These are phyloP conservation scores for Candida mesenterica DNA, from an alignment of 1,139 yeast species.

Conservation along the genomic window DNA sequence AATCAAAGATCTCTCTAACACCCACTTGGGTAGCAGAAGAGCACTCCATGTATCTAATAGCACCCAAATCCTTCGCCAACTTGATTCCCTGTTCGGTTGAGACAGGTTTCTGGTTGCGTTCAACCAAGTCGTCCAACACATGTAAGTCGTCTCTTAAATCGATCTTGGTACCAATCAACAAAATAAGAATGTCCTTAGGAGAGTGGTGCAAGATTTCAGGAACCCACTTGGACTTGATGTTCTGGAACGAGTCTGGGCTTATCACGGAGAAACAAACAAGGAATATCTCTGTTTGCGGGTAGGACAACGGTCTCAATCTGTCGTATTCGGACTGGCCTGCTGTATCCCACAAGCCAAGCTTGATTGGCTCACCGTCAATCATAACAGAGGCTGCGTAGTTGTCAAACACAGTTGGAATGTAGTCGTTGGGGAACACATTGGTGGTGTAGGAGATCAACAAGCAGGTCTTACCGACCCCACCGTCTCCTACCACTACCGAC, in stretches of 20 bases:
- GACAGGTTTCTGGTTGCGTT: slow-evolving; percentile 62
- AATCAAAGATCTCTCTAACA: slow-evolving; percentile 78
- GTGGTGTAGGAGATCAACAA: slow-evolving; percentile 87
- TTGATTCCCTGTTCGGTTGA: slow-evolving; percentile 60
- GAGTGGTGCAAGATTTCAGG: slow-evolving; percentile 89
- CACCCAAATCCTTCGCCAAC: slow-evolving; percentile 70
- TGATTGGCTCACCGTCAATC: slow-evolving; percentile 78
- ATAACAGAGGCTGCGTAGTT: slow-evolving; percentile 69
- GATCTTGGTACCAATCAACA: slow-evolving; percentile 82
- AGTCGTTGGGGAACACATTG: slow-evolving; percentile 83
- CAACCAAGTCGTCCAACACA: slow-evolving; percentile 67
- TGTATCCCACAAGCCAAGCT: slow-evolving; percentile 93
- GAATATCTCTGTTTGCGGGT: slow-evolving; percentile 91
- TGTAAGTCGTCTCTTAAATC: slow-evolving; percentile 84
- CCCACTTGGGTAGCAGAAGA: slow-evolving; percentile 93
- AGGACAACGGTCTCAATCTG: slow-evolving; percentile 83
- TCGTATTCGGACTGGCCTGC: slow-evolving; percentile 97
- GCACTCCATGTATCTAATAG: slow-evolving; percentile 79
- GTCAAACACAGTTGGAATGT: slow-evolving; percentile 72
- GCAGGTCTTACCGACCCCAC: slow-evolving; percentile 95
- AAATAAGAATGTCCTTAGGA: slow-evolving; percentile 68
- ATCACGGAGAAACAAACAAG: slow-evolving; percentile 84
- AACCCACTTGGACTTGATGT: slow-evolving; percentile 75
- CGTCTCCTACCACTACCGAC: slow-evolving; percentile 96
- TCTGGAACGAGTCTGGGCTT: slow-evolving; percentile 77